Evolutionary conservation across 1,284 basidiomycete species (phyloP).

Genomic region (Sphagnurus paluster): DNA sequence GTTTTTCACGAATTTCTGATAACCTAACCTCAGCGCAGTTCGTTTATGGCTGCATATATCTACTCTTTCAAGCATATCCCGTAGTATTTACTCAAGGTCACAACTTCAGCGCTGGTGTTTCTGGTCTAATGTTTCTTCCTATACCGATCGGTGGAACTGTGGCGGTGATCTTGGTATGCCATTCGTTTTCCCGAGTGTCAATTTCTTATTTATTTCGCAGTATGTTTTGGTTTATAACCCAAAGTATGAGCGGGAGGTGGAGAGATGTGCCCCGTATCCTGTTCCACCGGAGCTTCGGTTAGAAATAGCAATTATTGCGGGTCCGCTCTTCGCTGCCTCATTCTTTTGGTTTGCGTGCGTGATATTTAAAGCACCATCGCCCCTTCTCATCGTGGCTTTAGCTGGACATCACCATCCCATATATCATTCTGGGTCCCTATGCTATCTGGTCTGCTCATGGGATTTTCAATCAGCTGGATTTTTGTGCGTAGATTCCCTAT

Average conservation of each 20-base stretch:
- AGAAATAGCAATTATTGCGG: constrained; percentile 51
- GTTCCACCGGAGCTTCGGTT: constrained; percentile 72
- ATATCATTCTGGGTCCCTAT: constrained; percentile 62
- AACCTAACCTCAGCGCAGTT: constrained; percentile 38
- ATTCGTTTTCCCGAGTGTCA: constrained; percentile 16
- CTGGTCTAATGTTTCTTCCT: constrained; percentile 55
- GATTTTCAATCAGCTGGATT: constrained; percentile 56
- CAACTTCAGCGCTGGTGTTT: constrained; percentile 48
- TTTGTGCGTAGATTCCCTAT: constrained; percentile 44
- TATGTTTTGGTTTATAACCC: constrained; percentile 56
- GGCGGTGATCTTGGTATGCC: constrained; percentile 42
- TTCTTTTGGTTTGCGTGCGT: constrained; percentile 71
- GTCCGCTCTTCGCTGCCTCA: constrained; percentile 54
- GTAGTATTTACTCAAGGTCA: constrained; percentile 56
- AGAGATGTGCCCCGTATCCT: constrained; percentile 47
- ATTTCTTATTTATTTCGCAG: constrained; percentile 36
- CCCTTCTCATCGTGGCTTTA: constrained; percentile 11
- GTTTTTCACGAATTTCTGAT: background rate
- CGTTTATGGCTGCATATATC: constrained; percentile 62
- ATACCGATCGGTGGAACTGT: constrained; percentile 54
- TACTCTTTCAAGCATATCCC: constrained; percentile 62
- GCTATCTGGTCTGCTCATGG: constrained; percentile 49
- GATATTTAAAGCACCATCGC: background rate
- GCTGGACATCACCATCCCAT: constrained; percentile 55
- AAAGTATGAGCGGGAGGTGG: constrained; percentile 47